Evolutionary conservation across 2,329 filamentous ascomycete species (phyloP).

Genomic region (Acephala macrosclerotiorum): DNA sequence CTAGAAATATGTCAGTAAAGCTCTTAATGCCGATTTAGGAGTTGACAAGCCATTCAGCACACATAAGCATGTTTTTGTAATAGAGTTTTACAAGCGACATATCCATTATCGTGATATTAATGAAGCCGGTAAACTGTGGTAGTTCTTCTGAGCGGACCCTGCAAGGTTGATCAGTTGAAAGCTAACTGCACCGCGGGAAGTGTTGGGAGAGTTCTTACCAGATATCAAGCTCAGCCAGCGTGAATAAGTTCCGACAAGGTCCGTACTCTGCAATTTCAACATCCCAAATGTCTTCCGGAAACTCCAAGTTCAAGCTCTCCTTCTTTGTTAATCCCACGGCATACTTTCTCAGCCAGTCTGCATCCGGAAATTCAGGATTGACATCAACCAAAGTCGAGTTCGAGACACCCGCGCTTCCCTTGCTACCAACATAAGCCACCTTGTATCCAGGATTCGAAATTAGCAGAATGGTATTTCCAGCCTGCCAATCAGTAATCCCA

Average conservation of each 20-base stretch:
- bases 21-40: neutral
- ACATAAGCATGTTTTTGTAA: constrained; percentile 47
- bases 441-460: constrained; percentile 48
- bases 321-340: constrained; percentile 55
- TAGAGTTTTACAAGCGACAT: constrained; percentile 39
- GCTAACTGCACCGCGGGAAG: no score
- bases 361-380: constrained; percentile 60
- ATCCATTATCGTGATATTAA: constrained; percentile 41
- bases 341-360: constrained; percentile 59
- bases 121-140: constrained; percentile 50
- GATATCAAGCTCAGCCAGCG: constrained; percentile 52
- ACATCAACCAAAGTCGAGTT: constrained; percentile 60
- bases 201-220: constrained; percentile 36
- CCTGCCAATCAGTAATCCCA: constrained; percentile 53
- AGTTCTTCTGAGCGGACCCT: constrained; percentile 45
- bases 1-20: constrained; percentile 39
- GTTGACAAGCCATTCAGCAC: constrained; percentile 49
- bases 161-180: constrained; percentile 1
- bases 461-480: constrained; percentile 58
- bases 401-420: constrained; percentile 45
- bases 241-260: constrained; percentile 47
- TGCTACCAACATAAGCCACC: constrained; percentile 28
- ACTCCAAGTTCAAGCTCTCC: constrained; percentile 57
- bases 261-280: constrained; percentile 45
- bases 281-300: constrained; percentile 52